phyloP scores from a whole-genome alignment of 257 asterid species.

The Ehretia macrophylla region DNA sequence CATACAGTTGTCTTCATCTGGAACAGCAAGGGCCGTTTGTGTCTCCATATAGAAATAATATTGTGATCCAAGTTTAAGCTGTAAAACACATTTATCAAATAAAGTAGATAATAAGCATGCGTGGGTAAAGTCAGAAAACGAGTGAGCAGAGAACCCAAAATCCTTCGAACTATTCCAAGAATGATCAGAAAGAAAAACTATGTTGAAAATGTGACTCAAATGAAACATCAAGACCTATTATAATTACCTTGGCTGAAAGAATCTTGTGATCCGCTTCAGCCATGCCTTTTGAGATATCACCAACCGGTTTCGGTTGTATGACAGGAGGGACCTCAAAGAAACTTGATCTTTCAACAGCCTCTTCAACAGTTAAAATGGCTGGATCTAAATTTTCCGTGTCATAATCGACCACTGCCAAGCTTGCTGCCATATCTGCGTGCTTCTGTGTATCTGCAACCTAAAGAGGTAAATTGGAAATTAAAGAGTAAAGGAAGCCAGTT shows the following conservation, averaged over 20 bases:
- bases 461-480: background rate
- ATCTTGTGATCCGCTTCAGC: constrained; percentile 70
- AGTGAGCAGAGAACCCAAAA: too few relatives aligned
- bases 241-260: constrained; percentile 28
- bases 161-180: too few relatives aligned
- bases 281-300: constrained; percentile 69
- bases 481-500: background rate
- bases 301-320: constrained; percentile 39
- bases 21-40: constrained; percentile 69
- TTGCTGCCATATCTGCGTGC: constrained; percentile 55
- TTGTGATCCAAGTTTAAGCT: constrained; percentile 62
- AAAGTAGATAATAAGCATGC: too few relatives aligned
- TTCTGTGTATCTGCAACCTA: constrained; percentile 62
- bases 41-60: constrained; percentile 74
- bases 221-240: too few relatives aligned
- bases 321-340: constrained; percentile 47
- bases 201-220: too few relatives aligned
- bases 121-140: too few relatives aligned
- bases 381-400: constrained; percentile 46
- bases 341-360: constrained; percentile 56
- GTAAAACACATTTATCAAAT: too few relatives aligned
- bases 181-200: too few relatives aligned
- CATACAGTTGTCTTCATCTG: constrained; percentile 86
- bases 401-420: constrained; percentile 41
- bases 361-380: constrained; percentile 67